These are phyloP conservation scores for Botryotinia calthae DNA, from an alignment of 2,329 filamentous ascomycete genomes.

Conservation along the genomic window DNA sequence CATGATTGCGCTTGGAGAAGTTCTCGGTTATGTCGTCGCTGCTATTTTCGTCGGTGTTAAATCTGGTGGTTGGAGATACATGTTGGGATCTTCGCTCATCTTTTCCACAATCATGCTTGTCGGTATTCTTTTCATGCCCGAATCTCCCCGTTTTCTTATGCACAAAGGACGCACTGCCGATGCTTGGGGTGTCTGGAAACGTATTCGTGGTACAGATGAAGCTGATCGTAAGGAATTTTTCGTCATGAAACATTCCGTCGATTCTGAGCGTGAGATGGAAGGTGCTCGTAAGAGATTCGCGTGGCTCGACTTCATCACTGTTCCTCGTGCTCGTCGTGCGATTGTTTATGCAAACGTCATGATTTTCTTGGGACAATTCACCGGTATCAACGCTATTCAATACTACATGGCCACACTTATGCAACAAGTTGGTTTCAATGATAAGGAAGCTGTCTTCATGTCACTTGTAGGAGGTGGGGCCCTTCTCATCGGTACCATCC, in stretches of 20 bases:
- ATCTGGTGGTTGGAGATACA: slow-evolving; percentile 68
- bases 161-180: slow-evolving; percentile 61
- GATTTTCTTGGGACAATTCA: slow-evolving; percentile 68
- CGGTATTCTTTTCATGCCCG: slow-evolving; percentile 70
- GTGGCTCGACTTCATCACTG: slow-evolving; percentile 73
- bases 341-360: slow-evolving; percentile 67
- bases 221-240: slow-evolving; percentile 69
- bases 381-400: slow-evolving; percentile 67
- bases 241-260: slow-evolving; percentile 64
- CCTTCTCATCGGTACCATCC: slow-evolving; percentile 65
- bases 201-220: slow-evolving; percentile 59
- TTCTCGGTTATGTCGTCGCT: slow-evolving; percentile 69
- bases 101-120: slow-evolving; percentile 63
- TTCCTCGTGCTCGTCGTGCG: slow-evolving; percentile 63
- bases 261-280: slow-evolving; percentile 42
- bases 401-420: slow-evolving; percentile 72
- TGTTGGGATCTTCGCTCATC: slow-evolving; percentile 68
- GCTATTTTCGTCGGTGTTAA: slow-evolving; percentile 68
- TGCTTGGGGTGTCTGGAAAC: slow-evolving; percentile 69
- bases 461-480: slow-evolving; percentile 68
- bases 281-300: slow-evolving; percentile 56
- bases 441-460: slow-evolving; percentile 66
- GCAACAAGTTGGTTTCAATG: slow-evolving; percentile 64
- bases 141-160: slow-evolving; percentile 67
- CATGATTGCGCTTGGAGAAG: slow-evolving; percentile 72